Evolutionary conservation across 2,329 filamentous ascomycete species (phyloP).

Genomic region (Pseudocercospora cruenta): DNA sequence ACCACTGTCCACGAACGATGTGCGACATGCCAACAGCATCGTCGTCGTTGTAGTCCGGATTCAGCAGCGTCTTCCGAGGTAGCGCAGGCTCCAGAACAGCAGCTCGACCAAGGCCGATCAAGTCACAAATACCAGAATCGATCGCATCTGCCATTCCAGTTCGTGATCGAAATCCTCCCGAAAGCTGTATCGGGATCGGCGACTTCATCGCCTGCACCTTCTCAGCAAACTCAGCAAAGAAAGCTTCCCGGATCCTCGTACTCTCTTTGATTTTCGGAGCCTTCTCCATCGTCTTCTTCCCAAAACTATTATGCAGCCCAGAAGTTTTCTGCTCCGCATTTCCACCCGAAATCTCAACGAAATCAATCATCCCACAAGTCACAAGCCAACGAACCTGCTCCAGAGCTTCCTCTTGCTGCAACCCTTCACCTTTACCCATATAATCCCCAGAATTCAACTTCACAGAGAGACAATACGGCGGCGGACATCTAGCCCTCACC

Average conservation of each 20-base stretch:
- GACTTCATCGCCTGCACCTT: constrained; percentile 35
- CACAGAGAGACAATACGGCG: constrained; percentile 51
- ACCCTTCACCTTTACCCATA: constrained; percentile 32
- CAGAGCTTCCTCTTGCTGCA: constrained; percentile 55
- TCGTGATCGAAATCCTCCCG: constrained; percentile 64
- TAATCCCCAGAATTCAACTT: constrained; percentile 58
- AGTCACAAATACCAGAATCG: constrained; percentile 50
- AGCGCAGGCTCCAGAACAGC: constrained; percentile 51
- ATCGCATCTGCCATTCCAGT: constrained; percentile 56
- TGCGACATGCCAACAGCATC: constrained; percentile 35
- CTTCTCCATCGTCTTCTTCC: constrained; percentile 42
- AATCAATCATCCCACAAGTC: constrained; percentile 59
- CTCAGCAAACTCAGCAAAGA: constrained; percentile 67
- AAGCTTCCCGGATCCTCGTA: constrained; percentile 64
- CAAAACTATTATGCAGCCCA: constrained; percentile 30
- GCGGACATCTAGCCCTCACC: constrained; percentile 47
- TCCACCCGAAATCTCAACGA: constrained; percentile 70
- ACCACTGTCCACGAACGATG: constrained; percentile 39
- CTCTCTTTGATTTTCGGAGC: constrained; percentile 30
- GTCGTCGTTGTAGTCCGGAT: constrained; percentile 35
- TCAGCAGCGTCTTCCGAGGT: constrained; percentile 43
- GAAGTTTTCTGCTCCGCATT: constrained; percentile 36
- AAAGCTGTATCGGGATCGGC: constrained; percentile 48
- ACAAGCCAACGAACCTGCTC: constrained; percentile 60
- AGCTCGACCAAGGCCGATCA: constrained; percentile 55